Conservation (phyloP, 306 rosid species). For the Sophora flavescens region DNA sequence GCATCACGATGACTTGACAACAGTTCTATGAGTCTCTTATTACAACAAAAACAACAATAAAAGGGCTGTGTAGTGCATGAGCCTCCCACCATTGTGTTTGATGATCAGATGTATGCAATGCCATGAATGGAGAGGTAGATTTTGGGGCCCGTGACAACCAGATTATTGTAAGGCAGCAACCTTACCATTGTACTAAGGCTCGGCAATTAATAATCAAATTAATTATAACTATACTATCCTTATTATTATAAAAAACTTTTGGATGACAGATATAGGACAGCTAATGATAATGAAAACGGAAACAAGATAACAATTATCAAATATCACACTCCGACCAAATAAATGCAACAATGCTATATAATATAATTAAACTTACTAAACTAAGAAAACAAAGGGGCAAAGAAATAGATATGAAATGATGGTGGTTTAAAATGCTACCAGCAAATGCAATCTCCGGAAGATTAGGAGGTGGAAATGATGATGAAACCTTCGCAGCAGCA, state of each 20-base stretch:
- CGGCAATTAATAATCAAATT: not conserved
- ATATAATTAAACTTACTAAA: slow-evolving; percentile 15
- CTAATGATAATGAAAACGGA: slow-evolving; percentile 25
- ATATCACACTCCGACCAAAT: slow-evolving; percentile 7
- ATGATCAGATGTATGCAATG: not conserved
- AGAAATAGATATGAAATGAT: not conserved
- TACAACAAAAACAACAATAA: not conserved
- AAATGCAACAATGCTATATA: slow-evolving; percentile 10
- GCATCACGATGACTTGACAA: slow-evolving; percentile 22
- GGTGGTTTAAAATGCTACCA: slow-evolving; percentile 58
- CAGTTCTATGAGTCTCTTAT: not conserved
- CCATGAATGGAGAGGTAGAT: not conserved
- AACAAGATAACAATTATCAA: slow-evolving; percentile 4
- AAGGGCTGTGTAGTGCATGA: not conserved
- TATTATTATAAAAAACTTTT: not conserved
- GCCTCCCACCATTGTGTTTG: not conserved
- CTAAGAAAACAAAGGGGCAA: slow-evolving; percentile 24
- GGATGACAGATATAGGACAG: not conserved
- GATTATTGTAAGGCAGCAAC: not conserved
- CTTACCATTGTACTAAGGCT: not conserved
- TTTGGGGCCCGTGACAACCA: not conserved
- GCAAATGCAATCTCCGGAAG: slow-evolving; percentile 99
- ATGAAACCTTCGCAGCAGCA: slow-evolving; percentile 93
- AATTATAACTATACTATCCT: not conserved
- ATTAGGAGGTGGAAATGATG: slow-evolving; percentile 88